These are phyloP conservation scores for Pharus latifolius DNA, from an alignment of 176 grass and related monocot genomes.

Conservation along the genomic window DNA sequence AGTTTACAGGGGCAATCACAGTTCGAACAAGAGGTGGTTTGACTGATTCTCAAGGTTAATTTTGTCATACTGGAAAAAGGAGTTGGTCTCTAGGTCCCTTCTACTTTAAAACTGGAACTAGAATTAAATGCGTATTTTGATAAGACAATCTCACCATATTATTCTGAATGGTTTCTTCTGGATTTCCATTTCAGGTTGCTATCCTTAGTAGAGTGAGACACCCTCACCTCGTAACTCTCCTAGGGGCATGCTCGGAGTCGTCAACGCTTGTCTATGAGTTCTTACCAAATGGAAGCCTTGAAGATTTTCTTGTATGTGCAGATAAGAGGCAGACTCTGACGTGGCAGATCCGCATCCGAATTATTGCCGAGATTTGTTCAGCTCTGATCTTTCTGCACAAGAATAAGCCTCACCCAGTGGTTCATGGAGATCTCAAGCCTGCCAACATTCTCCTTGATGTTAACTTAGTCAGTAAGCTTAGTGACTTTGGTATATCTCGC, in stretches of 20 bases:
- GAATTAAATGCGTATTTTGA: background rate
- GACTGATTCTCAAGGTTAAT: background rate
- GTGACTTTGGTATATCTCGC: conserved; percentile 36
- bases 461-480: conserved; percentile 38
- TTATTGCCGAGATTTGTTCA: conserved; percentile 37
- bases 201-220: conserved; percentile 45
- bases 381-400: conserved; percentile 30
- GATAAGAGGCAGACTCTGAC: conserved; percentile 21
- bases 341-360: conserved; percentile 18
- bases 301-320: conserved; percentile 33
- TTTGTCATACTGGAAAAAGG: background rate
- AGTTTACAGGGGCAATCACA: conserved; percentile 31
- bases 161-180: background rate
- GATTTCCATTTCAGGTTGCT: conserved; percentile 24
- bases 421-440: conserved; percentile 45
- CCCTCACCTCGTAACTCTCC: conserved; percentile 27
- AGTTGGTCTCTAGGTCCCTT: background rate
- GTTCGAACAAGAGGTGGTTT: conserved; percentile 38
- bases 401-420: conserved; percentile 39
- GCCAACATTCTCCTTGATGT: conserved; percentile 35
- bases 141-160: background rate
- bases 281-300: conserved; percentile 38
- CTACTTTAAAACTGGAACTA: background rate
- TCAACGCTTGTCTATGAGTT: conserved; percentile 37
- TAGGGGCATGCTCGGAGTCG: conserved; percentile 25